Base-by-base conservation (phyloP, 2,329 filamentous ascomycete genomes). In the Ascochyta koolunga region DNA sequence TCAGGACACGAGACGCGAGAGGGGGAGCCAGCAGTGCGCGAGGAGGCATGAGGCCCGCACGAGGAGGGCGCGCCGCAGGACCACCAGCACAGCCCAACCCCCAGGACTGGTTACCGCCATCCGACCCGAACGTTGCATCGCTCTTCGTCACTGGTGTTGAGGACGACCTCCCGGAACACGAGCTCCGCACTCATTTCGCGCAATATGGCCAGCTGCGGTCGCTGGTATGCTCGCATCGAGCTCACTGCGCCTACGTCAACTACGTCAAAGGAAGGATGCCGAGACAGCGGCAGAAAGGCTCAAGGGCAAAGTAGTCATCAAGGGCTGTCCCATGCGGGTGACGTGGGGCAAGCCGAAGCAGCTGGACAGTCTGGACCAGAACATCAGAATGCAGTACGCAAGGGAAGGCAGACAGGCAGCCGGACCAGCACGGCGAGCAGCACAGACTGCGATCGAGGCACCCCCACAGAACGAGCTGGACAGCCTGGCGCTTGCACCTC, bases 221-320 rank as follows among this genome's bases (percentile, higher is more conserved):
- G 22, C 79, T 99, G 15, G 89, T 99, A 32, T 98, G 95, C 76
- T 97, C 93, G 6, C 95, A 99, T 78, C 92, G 96, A 79, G 93
- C 93, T 15, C 95, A 98, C 71, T 98, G 93, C 74, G 95, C 95
- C 1, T 99, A 98, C 71, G 82, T 99, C 77, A 99, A 99, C 77
- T 99, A 91, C 73, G 87, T 92, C 64, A 90, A 89, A 85, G 95
- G 52, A 86, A 91, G 58, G 89, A 85, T 1, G 95, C 96, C 0
- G 95, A 99, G 77, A 87, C 84, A 54, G 96, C 96, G 0, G 91
- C 95, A 0, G 86, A 86, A 29, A 86, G 90, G 18, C 93, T 91
- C 64, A 89, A 96, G 73, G 95, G 96, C 5, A 89, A 89, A 58
- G 91, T 92, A 0, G 86, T 98, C 6, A 90, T 99, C 66, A 88